Evolutionary conservation across 805 yeast genomes (phyloP).

Genomic region (Jamesozyma piceae): DNA sequence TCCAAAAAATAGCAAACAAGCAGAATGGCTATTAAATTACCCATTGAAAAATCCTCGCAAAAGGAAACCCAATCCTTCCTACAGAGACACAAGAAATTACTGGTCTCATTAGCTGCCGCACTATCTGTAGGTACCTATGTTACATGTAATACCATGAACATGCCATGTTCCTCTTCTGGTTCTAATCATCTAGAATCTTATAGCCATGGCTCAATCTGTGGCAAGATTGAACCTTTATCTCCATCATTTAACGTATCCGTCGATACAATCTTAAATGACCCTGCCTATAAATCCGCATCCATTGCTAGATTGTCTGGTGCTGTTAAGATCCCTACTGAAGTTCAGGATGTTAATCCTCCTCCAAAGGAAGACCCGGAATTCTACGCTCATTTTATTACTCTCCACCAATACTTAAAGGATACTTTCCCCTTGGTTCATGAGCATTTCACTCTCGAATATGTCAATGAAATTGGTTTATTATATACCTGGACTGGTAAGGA

Average conservation of each 20-base stretch:
- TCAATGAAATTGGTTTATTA: constrained; percentile 59
- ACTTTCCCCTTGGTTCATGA: constrained; percentile 49
- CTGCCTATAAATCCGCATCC: constrained; percentile 31
- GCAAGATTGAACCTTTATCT: constrained; percentile 14
- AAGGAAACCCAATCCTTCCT: not conserved
- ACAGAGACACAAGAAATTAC: not conserved
- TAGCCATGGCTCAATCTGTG: constrained; percentile 8
- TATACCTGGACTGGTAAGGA: constrained; percentile 56
- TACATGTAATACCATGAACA: not conserved
- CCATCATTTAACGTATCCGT: constrained; percentile 21
- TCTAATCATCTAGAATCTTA: not conserved
- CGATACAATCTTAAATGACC: constrained; percentile 26
- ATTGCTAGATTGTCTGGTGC: constrained; percentile 46
- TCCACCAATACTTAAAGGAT: constrained; percentile 44
- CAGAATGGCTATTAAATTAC: not conserved
- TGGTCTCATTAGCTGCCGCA: not conserved
- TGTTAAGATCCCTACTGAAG: constrained; percentile 54
- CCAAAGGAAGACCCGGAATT: constrained; percentile 24
- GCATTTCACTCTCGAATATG: constrained; percentile 40
- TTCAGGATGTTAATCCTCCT: constrained; percentile 41
- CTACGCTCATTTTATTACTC: constrained; percentile 39
- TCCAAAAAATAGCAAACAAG: too few species aligned
- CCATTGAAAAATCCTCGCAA: not conserved
- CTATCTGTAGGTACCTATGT: not conserved
- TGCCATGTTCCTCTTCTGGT: not conserved